Conservation (phyloP, 495 filamentous ascomycete species). For the Aspergillus sclerotioniger region DNA sequence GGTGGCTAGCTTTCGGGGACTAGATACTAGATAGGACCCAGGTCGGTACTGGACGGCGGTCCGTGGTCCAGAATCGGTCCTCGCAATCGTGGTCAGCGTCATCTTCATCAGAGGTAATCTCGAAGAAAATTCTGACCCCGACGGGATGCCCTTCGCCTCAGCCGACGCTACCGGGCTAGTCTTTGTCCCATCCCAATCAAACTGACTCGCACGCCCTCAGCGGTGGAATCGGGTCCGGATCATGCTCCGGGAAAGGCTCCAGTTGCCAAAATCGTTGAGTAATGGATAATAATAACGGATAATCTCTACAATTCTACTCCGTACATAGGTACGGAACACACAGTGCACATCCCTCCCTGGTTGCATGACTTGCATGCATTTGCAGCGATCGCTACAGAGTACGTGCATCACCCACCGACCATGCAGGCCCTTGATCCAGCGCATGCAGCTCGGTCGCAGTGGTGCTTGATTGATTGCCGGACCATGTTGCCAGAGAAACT, state of each 20-base stretch:
- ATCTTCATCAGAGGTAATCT: not conserved
- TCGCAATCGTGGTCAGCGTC: not conserved
- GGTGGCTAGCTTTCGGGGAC: constrained; percentile 10
- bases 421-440: not conserved
- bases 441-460: not conserved
- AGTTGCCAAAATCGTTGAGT: no score
- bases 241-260: no score
- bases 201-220: constrained; percentile 12
- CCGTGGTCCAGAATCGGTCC: constrained; percentile 8
- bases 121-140: not conserved
- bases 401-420: not conserved
- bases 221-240: not conserved
- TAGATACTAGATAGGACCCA: not conserved
- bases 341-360: not conserved
- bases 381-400: not conserved
- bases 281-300: no score
- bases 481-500: not conserved
- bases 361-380: not conserved
- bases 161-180: not conserved
- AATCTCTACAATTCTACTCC: no score
- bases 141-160: not conserved
- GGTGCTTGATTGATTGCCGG: no score
- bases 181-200: constrained; percentile 17
- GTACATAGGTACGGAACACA: no score
- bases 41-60: not conserved